phyloP scores from a whole-genome alignment of 2,329 filamentous ascomycete genomes.

The Pseudonectria buxi region DNA sequence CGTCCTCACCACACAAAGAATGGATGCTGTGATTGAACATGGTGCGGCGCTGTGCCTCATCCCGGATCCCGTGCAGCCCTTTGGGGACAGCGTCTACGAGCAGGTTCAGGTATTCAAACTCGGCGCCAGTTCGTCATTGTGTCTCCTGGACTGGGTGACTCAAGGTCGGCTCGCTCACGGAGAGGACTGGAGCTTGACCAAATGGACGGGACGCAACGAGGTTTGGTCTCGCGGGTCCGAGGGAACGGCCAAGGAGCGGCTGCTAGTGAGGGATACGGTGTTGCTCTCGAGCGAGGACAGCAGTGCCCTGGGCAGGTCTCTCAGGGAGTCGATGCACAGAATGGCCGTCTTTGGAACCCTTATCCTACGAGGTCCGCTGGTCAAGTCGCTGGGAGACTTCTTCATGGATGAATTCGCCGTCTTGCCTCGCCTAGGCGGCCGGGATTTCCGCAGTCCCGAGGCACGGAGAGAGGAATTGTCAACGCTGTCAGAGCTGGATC shows the following conservation, averaged over 20 bases:
- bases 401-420: constrained; percentile 73
- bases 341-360: constrained; percentile 78
- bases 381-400: constrained; percentile 60
- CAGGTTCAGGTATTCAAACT: constrained; percentile 75
- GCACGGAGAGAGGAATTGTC: constrained; percentile 33
- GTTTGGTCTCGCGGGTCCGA: constrained; percentile 51
- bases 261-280: constrained; percentile 81
- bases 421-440: constrained; percentile 73
- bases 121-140: constrained; percentile 54
- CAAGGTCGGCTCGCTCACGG: constrained; percentile 78
- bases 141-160: constrained; percentile 89
- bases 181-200: constrained; percentile 78
- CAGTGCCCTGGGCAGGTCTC: constrained; percentile 31
- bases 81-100: constrained; percentile 73
- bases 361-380: constrained; percentile 68
- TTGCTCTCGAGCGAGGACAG: constrained; percentile 56
- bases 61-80: constrained; percentile 91
- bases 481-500: constrained; percentile 35
- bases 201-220: constrained; percentile 82
- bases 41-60: constrained; percentile 58
- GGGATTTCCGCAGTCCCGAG: constrained; percentile 62
- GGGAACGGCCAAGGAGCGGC: constrained; percentile 37
- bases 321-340: constrained; percentile 62
- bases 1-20: constrained; percentile 50
- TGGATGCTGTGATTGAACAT: constrained; percentile 44